phyloP scores from a whole-genome alignment of 2,329 filamentous ascomycete species.

The Didymella pomorum region DNA sequence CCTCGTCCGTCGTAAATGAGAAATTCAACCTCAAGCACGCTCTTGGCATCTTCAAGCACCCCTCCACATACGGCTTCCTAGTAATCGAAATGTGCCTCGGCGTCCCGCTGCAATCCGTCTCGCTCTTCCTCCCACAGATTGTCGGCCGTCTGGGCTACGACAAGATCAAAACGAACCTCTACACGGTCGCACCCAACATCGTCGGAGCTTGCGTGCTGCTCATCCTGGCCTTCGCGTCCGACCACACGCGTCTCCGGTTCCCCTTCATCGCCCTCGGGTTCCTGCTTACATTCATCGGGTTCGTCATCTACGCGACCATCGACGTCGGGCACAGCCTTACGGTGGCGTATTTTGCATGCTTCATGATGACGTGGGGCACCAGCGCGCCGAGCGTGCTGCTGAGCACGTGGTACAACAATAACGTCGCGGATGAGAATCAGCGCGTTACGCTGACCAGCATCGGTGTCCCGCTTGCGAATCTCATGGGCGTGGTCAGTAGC shows the following conservation, averaged over 20 bases:
- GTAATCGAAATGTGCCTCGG: constrained; percentile 67
- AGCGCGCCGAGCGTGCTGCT: constrained; percentile 76
- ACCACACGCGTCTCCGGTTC: constrained; percentile 71
- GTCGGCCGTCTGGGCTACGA: constrained; percentile 61
- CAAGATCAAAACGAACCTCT: constrained; percentile 76
- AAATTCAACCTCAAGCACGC: constrained; percentile 62
- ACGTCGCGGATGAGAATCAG: constrained; percentile 77
- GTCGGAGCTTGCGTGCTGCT: constrained; percentile 76
- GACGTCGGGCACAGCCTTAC: constrained; percentile 66
- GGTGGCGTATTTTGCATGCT: constrained; percentile 77
- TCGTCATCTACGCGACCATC: constrained; percentile 79
- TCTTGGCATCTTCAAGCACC: constrained; percentile 62
- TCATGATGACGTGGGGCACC: constrained; percentile 85
- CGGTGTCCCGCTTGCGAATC: constrained; percentile 76
- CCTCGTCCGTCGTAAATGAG: constrained; percentile 69
- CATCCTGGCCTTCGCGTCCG: constrained; percentile 74
- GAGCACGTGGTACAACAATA: constrained; percentile 81
- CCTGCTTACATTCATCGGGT: constrained; percentile 76
- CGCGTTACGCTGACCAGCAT: constrained; percentile 75
- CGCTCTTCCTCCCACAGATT: constrained; percentile 67
- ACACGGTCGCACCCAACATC: constrained; percentile 82
- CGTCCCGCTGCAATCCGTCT: constrained; percentile 65
- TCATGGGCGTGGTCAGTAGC: constrained; percentile 75
- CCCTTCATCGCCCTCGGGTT: constrained; percentile 80
- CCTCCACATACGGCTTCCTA: constrained; percentile 63